phyloP scores from a whole-genome alignment of 225 moss, liverwort and hornwort species.

The Pseudisothecium myosuroides region DNA sequence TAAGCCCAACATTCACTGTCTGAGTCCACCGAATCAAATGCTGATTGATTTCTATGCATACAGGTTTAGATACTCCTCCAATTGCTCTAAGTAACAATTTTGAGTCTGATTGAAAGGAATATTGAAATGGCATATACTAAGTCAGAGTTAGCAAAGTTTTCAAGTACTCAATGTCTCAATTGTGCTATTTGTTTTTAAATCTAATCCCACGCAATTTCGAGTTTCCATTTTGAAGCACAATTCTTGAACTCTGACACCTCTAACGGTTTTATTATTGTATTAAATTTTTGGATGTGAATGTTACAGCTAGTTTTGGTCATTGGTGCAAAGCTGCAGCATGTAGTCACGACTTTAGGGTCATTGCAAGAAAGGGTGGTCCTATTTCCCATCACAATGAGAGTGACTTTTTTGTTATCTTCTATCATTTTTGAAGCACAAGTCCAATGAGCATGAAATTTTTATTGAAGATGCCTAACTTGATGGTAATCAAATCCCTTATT shows the following conservation, averaged over 20 bases:
- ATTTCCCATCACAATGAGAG: too few species aligned
- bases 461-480: too few species aligned
- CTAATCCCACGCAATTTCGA: neutral
- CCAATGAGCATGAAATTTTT: too few species aligned
- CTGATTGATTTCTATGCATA: neutral
- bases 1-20: neutral
- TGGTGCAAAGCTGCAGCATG: slow-evolving; percentile 51
- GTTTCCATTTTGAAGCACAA: neutral
- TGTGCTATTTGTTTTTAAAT: neutral
- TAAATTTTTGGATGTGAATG: neutral
- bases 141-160: neutral
- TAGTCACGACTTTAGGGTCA: slow-evolving; percentile 45
- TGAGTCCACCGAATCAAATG: neutral
- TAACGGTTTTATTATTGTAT: neutral
- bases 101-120: neutral
- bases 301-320: slow-evolving; percentile 31
- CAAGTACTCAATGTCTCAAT: neutral
- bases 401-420: too few species aligned
- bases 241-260: neutral
- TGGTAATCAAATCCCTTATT: too few species aligned
- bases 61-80: neutral
- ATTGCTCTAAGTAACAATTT: neutral
- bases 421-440: too few species aligned
- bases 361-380: too few species aligned
- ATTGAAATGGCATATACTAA: neutral